These are phyloP conservation scores for Limonium bicolor DNA, from an alignment of 148 eudicot genomes.

Conservation along the genomic window DNA sequence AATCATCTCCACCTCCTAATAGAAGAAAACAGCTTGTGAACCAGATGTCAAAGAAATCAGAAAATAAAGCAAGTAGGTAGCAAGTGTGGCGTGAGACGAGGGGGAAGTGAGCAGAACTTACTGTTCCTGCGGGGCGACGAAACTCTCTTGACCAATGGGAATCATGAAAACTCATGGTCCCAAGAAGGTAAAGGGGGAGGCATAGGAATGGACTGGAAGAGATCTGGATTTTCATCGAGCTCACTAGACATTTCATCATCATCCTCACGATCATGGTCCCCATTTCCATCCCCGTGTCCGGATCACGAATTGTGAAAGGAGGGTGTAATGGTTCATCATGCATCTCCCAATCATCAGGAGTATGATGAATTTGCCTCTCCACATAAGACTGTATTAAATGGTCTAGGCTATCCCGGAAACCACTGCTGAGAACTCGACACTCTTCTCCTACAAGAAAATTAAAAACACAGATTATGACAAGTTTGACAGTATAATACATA, in stretches of 20 bases:
- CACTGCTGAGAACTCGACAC: slow-evolving; percentile 83
- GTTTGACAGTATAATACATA: background rate
- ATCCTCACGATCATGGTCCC: too few species aligned
- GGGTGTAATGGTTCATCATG: slow-evolving; percentile 25
- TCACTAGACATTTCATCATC: slow-evolving; percentile 16
- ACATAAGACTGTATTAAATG: slow-evolving; percentile 73
- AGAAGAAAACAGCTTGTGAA: background rate
- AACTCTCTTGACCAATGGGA: slow-evolving; percentile 22
- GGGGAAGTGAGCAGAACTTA: too few species aligned
- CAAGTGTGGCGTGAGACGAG: too few species aligned
- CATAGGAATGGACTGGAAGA: slow-evolving; percentile 16
- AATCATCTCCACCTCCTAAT: slow-evolving; percentile 72
- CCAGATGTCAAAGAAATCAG: background rate
- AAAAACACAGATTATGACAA: background rate
- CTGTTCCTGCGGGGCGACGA: slow-evolving; percentile 33
- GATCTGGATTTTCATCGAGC: slow-evolving; percentile 12
- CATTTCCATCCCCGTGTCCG: slow-evolving; percentile 22
- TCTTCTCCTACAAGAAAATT: slow-evolving; percentile 45
- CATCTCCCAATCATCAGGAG: slow-evolving; percentile 38
- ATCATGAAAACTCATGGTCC: slow-evolving; percentile 26
- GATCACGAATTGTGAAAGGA: slow-evolving; percentile 20
- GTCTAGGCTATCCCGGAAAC: slow-evolving; percentile 74
- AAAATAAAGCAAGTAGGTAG: background rate
- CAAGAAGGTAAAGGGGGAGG: slow-evolving; percentile 17
- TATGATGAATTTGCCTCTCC: slow-evolving; percentile 57